Percentiles rank a stretch among this genome's conserved stretches.
phyloP scores from a whole-genome alignment of 306 rosid genomes.

The Elaeagnus macrophylla region DNA sequence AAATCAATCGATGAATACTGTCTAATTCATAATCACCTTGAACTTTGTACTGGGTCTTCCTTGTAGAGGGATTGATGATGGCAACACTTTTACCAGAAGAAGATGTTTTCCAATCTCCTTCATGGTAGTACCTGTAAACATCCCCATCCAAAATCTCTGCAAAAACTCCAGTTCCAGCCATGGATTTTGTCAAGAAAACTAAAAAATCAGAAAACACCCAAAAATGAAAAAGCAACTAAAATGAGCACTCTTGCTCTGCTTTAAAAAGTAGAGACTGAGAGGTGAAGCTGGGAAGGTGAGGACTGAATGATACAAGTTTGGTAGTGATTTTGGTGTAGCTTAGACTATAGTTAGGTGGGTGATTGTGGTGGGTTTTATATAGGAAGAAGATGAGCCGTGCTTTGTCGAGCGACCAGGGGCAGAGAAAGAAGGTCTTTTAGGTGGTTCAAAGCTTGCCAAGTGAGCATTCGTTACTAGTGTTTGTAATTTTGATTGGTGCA shows the following conservation, averaged over 20 bases:
- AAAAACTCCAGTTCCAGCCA: not conserved
- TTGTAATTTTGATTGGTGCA: too few species aligned
- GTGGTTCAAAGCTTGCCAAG: slow-evolving; percentile 49
- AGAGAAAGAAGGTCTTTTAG: slow-evolving; percentile 16
- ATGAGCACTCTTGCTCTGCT: too few species aligned
- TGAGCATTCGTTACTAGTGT: slow-evolving; percentile 19
- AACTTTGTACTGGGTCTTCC: not conserved
- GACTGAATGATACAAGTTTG: too few species aligned
- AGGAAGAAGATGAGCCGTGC: slow-evolving; percentile 45
- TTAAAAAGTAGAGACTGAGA: too few species aligned
- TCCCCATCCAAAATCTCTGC: not conserved
- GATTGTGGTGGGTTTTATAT: slow-evolving; percentile 25
- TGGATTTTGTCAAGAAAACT: not conserved
- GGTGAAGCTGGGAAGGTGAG: too few species aligned
- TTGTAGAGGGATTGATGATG: not conserved
- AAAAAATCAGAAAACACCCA: too few species aligned
- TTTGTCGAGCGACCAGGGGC: slow-evolving; percentile 15
- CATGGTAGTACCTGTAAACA: not conserved
- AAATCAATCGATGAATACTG: not conserved
- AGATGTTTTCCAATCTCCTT: not conserved
- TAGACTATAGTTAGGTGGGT: slow-evolving; percentile 6
- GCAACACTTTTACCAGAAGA: not conserved
- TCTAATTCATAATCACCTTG: not conserved
- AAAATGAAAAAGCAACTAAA: not conserved
- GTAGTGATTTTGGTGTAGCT: too few species aligned